Base-by-base conservation (phyloP, 2,329 filamentous ascomycete species). In the Sclerotinia nivalis region DNA sequence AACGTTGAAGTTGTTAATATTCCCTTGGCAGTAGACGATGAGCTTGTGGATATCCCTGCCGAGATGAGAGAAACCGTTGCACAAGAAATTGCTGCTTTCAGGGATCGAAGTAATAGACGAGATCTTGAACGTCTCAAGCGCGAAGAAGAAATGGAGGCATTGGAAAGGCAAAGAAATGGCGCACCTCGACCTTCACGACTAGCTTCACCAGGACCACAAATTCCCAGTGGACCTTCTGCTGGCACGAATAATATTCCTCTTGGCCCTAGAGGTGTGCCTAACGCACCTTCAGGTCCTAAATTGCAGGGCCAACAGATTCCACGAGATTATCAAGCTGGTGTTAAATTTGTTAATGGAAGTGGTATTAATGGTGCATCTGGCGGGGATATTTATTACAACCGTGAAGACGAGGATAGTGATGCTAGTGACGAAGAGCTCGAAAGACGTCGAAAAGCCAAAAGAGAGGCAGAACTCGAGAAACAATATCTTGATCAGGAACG, bases 31-130 rank as follows among this genome's bases (percentile, higher is more conserved):
- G 88, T 91, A 66, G 96, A 99, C 73, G 96, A 99, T 77, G 96
- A 99, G 77, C 84, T 99, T 58, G 91, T 94, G 28, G 96, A 99
- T 76, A 97, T 99, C 61, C 96, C 96, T 0, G 91, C 93, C 0
- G 96, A 98, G 78, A 96, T 97, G 93, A 90, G 96, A 34, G 96
- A 97, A 78, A 94, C 93, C 0, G 96, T 99, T 22, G 93, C 96
- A 0, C 91, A 91, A 70, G 96, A 99, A 79, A 99, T 99, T 76
- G 90, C 93, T 0, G 92, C 94, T 0, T 99, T 99, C 83, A 87
- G 96, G 73, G 96, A 99, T 74, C 87, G 95, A 28, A 97, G 95
- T 75, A 97, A 89, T 71, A 89, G 91, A 72, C 87, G 95, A 52
- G 96, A 99, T 78, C 83, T 96, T 77, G 96, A 99, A 80, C 91